These are phyloP conservation scores for Colletotrichum sp. DNA, from an alignment of 2,329 filamentous ascomycete species.

Conservation along the genomic window DNA sequence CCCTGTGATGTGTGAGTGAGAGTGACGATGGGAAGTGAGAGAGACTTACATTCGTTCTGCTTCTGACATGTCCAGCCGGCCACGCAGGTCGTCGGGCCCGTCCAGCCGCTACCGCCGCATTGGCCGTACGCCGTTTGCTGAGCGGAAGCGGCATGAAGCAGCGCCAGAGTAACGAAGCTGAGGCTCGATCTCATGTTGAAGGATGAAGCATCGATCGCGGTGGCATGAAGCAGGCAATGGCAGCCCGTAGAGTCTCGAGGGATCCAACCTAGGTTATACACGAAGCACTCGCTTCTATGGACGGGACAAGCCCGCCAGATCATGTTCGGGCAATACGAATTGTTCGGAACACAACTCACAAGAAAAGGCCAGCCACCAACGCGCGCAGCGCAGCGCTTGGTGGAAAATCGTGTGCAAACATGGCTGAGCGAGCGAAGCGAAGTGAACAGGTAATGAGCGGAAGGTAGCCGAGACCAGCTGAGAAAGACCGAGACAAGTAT, in stretches of 20 bases:
- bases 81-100: constrained; percentile 6
- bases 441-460: background rate
- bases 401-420: background rate
- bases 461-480: background rate
- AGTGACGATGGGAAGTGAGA: background rate
- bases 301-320: background rate
- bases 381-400: background rate
- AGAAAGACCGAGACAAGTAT: background rate
- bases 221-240: background rate
- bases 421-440: background rate
- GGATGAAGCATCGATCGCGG: background rate
- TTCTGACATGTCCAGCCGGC: constrained; percentile 13
- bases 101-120: constrained; percentile 16
- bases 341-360: background rate
- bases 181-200: background rate
- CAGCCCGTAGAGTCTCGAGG: background rate
- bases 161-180: background rate
- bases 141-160: background rate
- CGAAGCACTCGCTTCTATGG: background rate
- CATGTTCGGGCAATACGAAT: background rate
- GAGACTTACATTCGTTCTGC: constrained; percentile 5
- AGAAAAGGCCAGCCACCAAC: background rate
- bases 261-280: background rate
- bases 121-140: constrained; percentile 10
- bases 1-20: background rate